Percentiles rank a stretch among this genome's conserved stretches.
Evolutionary conservation across 352 stramenopile species (phyloP).

Genomic region (Aphanomyces cochlioides): DNA sequence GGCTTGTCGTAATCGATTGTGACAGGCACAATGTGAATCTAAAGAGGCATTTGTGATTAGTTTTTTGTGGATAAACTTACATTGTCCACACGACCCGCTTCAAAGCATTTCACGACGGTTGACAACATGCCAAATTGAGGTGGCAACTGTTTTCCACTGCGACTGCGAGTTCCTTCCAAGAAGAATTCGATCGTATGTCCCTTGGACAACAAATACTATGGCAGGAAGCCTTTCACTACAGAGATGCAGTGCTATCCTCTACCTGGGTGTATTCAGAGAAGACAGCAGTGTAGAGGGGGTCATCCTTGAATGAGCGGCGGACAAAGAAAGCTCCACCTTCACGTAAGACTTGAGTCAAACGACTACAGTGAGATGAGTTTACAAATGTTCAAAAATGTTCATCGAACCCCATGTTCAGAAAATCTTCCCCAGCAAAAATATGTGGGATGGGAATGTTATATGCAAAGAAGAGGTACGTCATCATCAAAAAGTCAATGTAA

Average conservation of each 20-base stretch:
- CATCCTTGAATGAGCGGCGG: slow-evolving; percentile 66
- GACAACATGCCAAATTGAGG: slow-evolving; percentile 78
- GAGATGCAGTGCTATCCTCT: not conserved
- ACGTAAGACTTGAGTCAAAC: slow-evolving; percentile 57
- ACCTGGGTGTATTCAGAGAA: slow-evolving; percentile 78
- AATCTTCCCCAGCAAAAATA: slow-evolving; percentile 76
- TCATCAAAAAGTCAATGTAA: slow-evolving; percentile 81
- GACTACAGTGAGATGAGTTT: slow-evolving; percentile 10
- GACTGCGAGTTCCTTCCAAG: slow-evolving; percentile 77
- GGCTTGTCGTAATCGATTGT: slow-evolving; percentile 87
- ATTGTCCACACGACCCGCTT: slow-evolving; percentile 67
- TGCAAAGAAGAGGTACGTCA: slow-evolving; percentile 85
- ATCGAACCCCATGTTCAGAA: slow-evolving; percentile 59
- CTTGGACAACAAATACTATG: slow-evolving; percentile 60
- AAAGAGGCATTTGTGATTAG: not conserved
- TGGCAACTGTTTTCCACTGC: slow-evolving; percentile 76
- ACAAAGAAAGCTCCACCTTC: slow-evolving; percentile 79
- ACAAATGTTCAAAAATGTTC: not conserved
- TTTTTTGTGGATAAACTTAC: slow-evolving; percentile 37
- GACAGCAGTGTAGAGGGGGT: slow-evolving; percentile 65
- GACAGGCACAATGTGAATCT: slow-evolving; percentile 77
- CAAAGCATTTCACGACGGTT: slow-evolving; percentile 65
- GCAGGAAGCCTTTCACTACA: too few species aligned
- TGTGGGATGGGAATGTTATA: slow-evolving; percentile 85
- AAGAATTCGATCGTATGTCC: slow-evolving; percentile 85